Evolutionary conservation across 2,329 filamentous ascomycete species (phyloP).

Genomic region (Purpureocillium takamizusanense): DNA sequence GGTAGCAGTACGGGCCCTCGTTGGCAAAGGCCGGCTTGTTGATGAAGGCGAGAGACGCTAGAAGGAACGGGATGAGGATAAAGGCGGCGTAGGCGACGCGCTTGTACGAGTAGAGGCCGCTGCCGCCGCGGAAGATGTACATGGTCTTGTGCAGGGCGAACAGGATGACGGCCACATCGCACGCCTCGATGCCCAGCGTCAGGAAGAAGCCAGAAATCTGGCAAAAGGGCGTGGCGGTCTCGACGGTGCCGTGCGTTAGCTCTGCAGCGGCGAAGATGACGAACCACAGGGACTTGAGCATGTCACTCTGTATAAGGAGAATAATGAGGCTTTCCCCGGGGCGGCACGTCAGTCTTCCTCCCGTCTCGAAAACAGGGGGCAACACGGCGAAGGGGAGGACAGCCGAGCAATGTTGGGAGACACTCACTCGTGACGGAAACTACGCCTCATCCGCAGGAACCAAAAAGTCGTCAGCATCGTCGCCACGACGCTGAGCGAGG

Average conservation of each 20-base stretch:
- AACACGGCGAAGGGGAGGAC: neutral
- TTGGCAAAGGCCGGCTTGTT: conserved; percentile 49
- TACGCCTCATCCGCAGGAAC: conserved; percentile 65
- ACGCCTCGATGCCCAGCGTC: conserved; percentile 56
- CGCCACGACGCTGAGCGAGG: conserved; percentile 45
- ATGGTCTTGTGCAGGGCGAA: conserved; percentile 66
- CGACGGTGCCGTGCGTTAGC: conserved; percentile 41
- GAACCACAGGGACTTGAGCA: conserved; percentile 61
- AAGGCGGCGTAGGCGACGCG: conserved; percentile 49
- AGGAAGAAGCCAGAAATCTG: conserved; percentile 62
- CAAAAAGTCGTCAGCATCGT: conserved; percentile 55
- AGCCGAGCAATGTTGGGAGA: too few species aligned
- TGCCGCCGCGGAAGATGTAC: conserved; percentile 56
- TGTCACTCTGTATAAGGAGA: conserved; percentile 62
- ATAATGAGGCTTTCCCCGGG: conserved; percentile 57
- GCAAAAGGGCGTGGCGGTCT: conserved; percentile 47
- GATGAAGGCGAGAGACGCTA: conserved; percentile 56
- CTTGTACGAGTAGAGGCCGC: conserved; percentile 62
- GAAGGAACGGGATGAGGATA: conserved; percentile 46
- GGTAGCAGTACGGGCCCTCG: conserved; percentile 59
- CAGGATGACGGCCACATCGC: conserved; percentile 62
- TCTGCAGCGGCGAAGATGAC: conserved; percentile 55
- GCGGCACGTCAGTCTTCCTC: too few species aligned
- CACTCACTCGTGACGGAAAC: conserved; percentile 54
- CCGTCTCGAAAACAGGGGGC: neutral